Percentiles rank a stretch among this genome's conserved stretches.
Evolutionary conservation across 2,329 filamentous ascomycete genomes (phyloP).

Genomic region (Aureobasidium sp.): DNA sequence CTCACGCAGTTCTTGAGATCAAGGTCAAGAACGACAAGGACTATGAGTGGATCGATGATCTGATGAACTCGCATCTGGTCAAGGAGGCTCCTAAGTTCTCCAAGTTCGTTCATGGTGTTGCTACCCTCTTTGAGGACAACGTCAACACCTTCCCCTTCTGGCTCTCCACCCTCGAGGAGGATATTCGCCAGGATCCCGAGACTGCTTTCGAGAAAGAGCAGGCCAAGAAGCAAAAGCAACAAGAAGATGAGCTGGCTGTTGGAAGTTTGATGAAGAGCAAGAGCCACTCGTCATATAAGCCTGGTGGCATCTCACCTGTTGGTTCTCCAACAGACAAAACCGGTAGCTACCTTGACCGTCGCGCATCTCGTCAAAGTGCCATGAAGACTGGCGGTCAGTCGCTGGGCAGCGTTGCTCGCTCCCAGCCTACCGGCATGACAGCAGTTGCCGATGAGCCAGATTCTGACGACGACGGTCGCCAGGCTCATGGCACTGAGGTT

Average conservation of each 20-base stretch:
- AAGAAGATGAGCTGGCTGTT: slow-evolving; percentile 81
- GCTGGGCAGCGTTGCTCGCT: slow-evolving; percentile 16
- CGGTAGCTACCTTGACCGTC: neutral
- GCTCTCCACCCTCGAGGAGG: slow-evolving; percentile 82
- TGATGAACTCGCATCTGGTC: slow-evolving; percentile 88
- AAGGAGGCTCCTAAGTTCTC: slow-evolving; percentile 86
- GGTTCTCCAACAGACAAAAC: slow-evolving; percentile 55
- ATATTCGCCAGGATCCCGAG: slow-evolving; percentile 90
- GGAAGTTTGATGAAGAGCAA: slow-evolving; percentile 64
- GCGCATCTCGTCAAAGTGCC: slow-evolving; percentile 13
- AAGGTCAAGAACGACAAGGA: slow-evolving; percentile 67
- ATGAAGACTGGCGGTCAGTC: slow-evolving; percentile 18
- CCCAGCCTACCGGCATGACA: slow-evolving; percentile 24
- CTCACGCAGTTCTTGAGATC: slow-evolving; percentile 85
- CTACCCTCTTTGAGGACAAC: slow-evolving; percentile 83
- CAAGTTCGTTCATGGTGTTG: slow-evolving; percentile 92
- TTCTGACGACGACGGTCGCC: slow-evolving; percentile 42
- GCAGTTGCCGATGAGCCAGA: slow-evolving; percentile 39
- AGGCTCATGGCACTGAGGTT: slow-evolving; percentile 25
- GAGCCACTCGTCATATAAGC: slow-evolving; percentile 24
- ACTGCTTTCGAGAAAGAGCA: slow-evolving; percentile 88
- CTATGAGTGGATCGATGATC: slow-evolving; percentile 79
- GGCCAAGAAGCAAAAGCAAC: slow-evolving; percentile 68
- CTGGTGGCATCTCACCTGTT: slow-evolving; percentile 52
- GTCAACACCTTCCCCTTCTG: slow-evolving; percentile 96